Evolutionary conservation across 1,284 basidiomycete genomes (phyloP), one percentile per base, ranked within the genome.

Genomic region (Tylopilus orsonianus): DNA sequence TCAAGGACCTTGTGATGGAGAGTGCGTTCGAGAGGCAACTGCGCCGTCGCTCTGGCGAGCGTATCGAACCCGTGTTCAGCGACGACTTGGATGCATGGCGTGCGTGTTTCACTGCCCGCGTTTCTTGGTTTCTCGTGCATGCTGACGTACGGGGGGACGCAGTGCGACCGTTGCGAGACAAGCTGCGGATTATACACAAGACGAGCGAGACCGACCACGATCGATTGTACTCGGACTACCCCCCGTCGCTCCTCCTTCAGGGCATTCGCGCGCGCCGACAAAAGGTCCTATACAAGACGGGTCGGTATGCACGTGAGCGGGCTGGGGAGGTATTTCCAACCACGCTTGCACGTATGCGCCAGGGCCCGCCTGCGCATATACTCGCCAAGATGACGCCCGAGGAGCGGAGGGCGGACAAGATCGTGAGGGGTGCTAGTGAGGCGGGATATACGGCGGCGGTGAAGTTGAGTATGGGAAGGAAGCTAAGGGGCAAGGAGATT

Each of bases 341-440:
- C n/a, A 80, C 80, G 1, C 56, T 78, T 10, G 57, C 57, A 43
- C 76, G 80, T 23, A 68, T 71, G 59, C 66, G 73, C 6, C 64
- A 77, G 55, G 77, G 78, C 0, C 82, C 83, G 0, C 87, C 89
- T 0, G 77, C 85, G 0, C 79, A 81, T 55, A 54, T 86, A 4
- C 68, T 81, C 5, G 64, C 60, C 19, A 69, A 59, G 50, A 81
- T 89, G 80, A 71, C 75, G 0, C 65, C 71, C 2, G 59, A 74
- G 54, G 63, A 77, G 54, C 72, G 68, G 43, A 62, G 57, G 44
- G 60, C 74, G 67, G 81, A 85, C 53, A 68, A 64, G 54, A 66
- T 81, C 8, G 68, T 73, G 44, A 69, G 82, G 44, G 71, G 71
- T 34, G 71, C 77, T 1, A 76, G 80, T 49, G 80, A 84, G 60